phyloP scores from a whole-genome alignment of 805 yeast genomes.

The Tetrapisispora iriomotensis region DNA sequence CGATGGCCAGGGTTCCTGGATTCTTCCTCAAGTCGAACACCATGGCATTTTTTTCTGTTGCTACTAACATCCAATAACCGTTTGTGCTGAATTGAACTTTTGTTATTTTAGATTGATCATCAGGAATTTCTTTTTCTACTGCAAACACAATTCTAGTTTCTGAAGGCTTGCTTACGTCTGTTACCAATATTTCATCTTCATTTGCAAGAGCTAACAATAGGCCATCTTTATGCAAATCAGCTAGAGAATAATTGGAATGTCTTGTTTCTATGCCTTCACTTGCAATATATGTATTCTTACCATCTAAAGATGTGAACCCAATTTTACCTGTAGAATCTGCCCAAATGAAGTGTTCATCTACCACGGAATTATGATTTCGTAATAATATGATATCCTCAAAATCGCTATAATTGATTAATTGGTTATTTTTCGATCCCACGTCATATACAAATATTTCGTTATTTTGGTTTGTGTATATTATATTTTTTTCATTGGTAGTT shows the following conservation, averaged over 20 bases:
- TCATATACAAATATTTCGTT: neutral
- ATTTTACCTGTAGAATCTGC: conserved; percentile 13
- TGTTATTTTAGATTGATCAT: conserved; percentile 5
- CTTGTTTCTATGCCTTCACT: neutral
- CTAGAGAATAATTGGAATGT: neutral
- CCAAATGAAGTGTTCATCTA: conserved; percentile 10
- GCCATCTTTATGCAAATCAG: conserved; percentile 32
- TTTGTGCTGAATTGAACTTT: conserved; percentile 20
- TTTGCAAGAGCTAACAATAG: conserved; percentile 23
- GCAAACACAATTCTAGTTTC: conserved; percentile 9
- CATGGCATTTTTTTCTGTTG: conserved; percentile 9
- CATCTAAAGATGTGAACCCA: conserved; percentile 6
- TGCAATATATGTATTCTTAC: conserved; percentile 1
- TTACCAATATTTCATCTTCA: conserved; percentile 6
- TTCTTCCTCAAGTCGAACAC: conserved; percentile 22
- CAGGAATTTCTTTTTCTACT: conserved; percentile 8
- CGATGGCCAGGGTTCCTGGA: conserved; percentile 14
- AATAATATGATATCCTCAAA: conserved; percentile 8
- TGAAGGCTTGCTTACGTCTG: conserved; percentile 10
- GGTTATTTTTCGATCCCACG: neutral
- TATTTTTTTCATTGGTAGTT: neutral
- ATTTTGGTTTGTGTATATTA: neutral
- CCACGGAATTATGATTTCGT: conserved; percentile 9
- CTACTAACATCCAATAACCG: conserved; percentile 27
- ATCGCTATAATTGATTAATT: neutral